Percentiles rank a stretch among this genome's conserved stretches.
These are phyloP conservation scores for Vitis rotundifolia DNA, from an alignment of 164 flowering plant genomes.

Conservation along the genomic window DNA sequence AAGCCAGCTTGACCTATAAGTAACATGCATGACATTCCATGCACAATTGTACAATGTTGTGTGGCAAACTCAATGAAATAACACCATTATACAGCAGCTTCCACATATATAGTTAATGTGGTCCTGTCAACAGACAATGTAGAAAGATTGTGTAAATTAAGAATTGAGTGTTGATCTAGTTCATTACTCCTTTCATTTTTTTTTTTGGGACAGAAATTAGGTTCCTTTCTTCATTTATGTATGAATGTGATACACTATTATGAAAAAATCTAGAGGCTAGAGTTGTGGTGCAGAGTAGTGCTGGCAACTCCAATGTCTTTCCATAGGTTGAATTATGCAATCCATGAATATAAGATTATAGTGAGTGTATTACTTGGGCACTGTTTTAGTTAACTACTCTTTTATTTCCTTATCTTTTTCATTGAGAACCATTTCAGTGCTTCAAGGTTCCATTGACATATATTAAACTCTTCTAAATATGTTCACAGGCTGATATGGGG, in stretches of 20 bases:
- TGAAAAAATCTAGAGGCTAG: background rate
- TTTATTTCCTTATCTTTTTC: too few relatives aligned
- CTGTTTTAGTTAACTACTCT: too few relatives aligned
- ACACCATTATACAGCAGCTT: background rate
- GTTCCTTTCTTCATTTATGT: background rate
- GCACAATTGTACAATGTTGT: too few relatives aligned
- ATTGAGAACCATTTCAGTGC: too few relatives aligned
- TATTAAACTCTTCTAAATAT: too few relatives aligned
- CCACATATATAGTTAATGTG: background rate
- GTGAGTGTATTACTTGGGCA: too few relatives aligned
- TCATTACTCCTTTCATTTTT: background rate
- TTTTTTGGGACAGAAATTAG: background rate
- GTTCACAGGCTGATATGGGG: too few relatives aligned
- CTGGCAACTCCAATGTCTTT: background rate
- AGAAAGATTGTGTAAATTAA: background rate
- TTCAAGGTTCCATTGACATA: too few relatives aligned
- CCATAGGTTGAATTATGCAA: background rate
- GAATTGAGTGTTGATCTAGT: background rate
- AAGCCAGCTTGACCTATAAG: too few relatives aligned
- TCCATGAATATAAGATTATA: background rate
- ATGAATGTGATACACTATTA: background rate
- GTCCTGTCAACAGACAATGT: background rate
- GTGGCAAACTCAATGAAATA: background rate
- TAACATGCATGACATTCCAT: too few relatives aligned
- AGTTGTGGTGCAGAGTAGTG: background rate